Evolutionary conservation across 176 grass and related monocot genomes (phyloP).

Genomic region (Typha latifolia): DNA sequence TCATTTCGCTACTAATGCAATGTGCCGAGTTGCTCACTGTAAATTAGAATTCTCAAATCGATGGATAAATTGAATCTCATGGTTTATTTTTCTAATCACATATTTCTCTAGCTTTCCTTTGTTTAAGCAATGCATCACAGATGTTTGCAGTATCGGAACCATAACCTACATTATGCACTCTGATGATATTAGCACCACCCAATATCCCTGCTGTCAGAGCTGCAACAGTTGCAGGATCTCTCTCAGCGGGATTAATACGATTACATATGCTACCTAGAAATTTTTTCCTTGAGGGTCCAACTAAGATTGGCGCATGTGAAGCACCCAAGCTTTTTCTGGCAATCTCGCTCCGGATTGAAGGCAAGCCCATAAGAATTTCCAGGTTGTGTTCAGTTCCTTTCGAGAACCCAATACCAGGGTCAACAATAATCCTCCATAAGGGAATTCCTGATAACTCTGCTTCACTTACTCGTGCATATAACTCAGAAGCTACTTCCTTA

Average conservation of each 20-base stretch:
- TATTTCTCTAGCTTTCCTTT: constrained; percentile 12
- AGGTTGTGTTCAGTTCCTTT: constrained; percentile 54
- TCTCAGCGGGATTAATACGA: constrained; percentile 34
- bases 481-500: constrained; percentile 62
- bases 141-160: constrained; percentile 48
- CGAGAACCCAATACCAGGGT: constrained; percentile 87
- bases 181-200: constrained; percentile 74
- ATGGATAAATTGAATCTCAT: not conserved
- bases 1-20: not conserved
- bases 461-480: constrained; percentile 36
- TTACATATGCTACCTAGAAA: constrained; percentile 72
- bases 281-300: constrained; percentile 66
- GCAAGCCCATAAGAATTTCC: constrained; percentile 44
- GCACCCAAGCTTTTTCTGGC: constrained; percentile 52
- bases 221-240: constrained; percentile 47
- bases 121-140: constrained; percentile 31
- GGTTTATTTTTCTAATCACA: not conserved
- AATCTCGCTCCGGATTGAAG: constrained; percentile 46
- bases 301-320: constrained; percentile 63
- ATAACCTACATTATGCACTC: constrained; percentile 65
- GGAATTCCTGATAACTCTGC: constrained; percentile 67
- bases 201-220: constrained; percentile 35
- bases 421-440: constrained; percentile 74
- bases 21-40: not conserved
- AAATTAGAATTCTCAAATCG: not conserved